phyloP scores from a whole-genome alignment of 805 yeast genomes.

The Candida cerambycidarum region DNA sequence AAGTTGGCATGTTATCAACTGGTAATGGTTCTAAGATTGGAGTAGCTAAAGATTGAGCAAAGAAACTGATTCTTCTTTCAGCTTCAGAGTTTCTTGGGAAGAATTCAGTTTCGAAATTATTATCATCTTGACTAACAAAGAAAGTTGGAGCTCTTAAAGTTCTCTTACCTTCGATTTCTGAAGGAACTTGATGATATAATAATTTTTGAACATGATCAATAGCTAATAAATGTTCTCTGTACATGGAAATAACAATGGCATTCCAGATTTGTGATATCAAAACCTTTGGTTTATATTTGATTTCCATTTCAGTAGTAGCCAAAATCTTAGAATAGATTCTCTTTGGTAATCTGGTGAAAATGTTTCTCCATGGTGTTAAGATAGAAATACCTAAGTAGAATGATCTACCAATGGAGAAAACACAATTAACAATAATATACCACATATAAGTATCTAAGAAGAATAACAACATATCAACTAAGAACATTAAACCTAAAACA shows the following conservation, averaged over 20 bases:
- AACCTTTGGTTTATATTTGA: slow-evolving; percentile 97
- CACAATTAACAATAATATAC: slow-evolving; percentile 94
- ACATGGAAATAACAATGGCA: slow-evolving; percentile 98
- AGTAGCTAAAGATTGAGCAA: slow-evolving; percentile 97
- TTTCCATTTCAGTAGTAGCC: slow-evolving; percentile 99
- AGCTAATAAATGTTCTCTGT: slow-evolving; percentile 97
- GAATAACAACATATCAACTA: slow-evolving; percentile 91
- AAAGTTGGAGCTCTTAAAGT: slow-evolving; percentile 98
- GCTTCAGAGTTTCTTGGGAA: slow-evolving; percentile 98
- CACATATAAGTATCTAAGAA: slow-evolving; percentile 98
- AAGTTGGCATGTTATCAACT: slow-evolving; percentile 99
- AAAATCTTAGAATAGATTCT: slow-evolving; percentile 96
- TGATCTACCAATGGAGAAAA: slow-evolving; percentile 95
- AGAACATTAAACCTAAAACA: slow-evolving; percentile 87
- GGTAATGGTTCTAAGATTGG: slow-evolving; percentile 99
- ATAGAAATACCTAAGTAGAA: slow-evolving; percentile 98
- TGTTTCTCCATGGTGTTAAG: slow-evolving; percentile 99
- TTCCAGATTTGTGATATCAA: slow-evolving; percentile 98
- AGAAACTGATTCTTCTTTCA: slow-evolving; percentile 98
- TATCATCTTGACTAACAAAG: slow-evolving; percentile 97
- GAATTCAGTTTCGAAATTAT: slow-evolving; percentile 90
- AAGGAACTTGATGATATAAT: slow-evolving; percentile 97
- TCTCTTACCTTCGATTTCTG: slow-evolving; percentile 97
- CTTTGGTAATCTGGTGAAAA: slow-evolving; percentile 96
- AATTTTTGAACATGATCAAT: slow-evolving; percentile 98